Evolutionary conservation across 805 yeast species (phyloP), one percentile per base, ranked within the genome.

Genomic region (Hanseniaspora mollemarum): DNA sequence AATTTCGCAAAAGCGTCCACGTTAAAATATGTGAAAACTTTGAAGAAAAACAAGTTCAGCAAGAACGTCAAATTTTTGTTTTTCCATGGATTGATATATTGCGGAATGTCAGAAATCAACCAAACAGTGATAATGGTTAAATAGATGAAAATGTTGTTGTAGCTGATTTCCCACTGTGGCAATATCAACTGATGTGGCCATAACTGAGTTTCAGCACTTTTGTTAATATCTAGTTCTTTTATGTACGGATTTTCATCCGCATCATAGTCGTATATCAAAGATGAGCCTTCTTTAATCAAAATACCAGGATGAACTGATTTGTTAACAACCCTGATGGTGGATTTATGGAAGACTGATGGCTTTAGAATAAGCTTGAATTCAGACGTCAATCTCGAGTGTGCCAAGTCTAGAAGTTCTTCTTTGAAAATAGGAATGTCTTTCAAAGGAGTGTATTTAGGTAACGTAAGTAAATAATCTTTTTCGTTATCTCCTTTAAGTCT

Each of bases 51-150:
- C 25, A 36, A 39, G n/a, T 46, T 36, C 32, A 46, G 15, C 33
- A 39, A 39, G 12, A 39, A 39, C 10, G 94, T 82, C 52, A 87
- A 67, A 56, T 88, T 83, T 52, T 80, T 74, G 22, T 96, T 96
- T 0, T 97, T 97, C 3, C 97, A 90, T 43, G 96, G 96, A 32
- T 88, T 77, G 49, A 87, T 70, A 58, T 71, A 75, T 61, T 87
- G 95, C 1, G 98, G 98, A 63, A 92, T 73, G 68, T 92, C 97
- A 1, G 95, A 80, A 65, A 88, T 92, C 53, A 92, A 74, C 97
- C 98, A 92, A 16, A 68, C 66, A 9, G 74, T 46, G 58, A 85
- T 67, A 2, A 65, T 53, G 1, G 43, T 26, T 3, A 52, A 48
- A 36, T 57, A 62, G 4, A 53, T 43, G 16, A 46, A 22, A 13